Base-by-base conservation (phyloP, 2,329 filamentous ascomycete genomes). In the Fusarium sp. region DNA sequence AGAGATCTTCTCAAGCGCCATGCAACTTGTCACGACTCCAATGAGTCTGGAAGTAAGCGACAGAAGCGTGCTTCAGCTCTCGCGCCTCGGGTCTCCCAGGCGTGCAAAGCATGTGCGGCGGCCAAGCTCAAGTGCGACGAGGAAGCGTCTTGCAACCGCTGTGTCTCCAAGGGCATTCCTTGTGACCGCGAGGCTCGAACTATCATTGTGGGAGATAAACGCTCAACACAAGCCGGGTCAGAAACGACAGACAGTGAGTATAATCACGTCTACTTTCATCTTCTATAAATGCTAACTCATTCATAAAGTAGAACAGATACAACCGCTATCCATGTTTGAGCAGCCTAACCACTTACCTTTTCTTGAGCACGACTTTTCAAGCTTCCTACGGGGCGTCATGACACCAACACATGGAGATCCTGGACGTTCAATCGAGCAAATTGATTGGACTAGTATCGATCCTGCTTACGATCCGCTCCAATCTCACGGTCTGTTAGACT, bases 51-150 rank as follows among this genome's bases (percentile, higher is more conserved):
- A 13, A 53, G 61, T 41, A 67, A 67, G 57, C 61, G 65, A 28
- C 51, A 52, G 23, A 67, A 65, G 18, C 60, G 65, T 18, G 41
- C 64, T 10, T 58, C 59, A 16, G 54, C 64, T 18, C 52, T 57
- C 18, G 55, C 61, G 7, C 65, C 60, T 15, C 39, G 65, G 7
- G 65, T 67, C 6, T 67, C 65, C 13, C 65, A 61, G 44, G 65
- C 65, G 3, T 67, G 65, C 41, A 67, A 67, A 30, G 43, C 64
- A n/a, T 67, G 65, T 48, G 65, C 65, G 2, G 56, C 65, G 12
- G 51, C 65, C 11, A 67, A 67, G 31, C 65, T 67, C 41, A 67
- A 67, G 37, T 67, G 65, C 43, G 65, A 67, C 37, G 61, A 67
- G 27, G 61, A 61, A 27, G 57, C 59, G 34, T 56, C 65, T 11